Conservation (phyloP, 495 filamentous ascomycete species). For the Cenococcum geophilum region DNA sequence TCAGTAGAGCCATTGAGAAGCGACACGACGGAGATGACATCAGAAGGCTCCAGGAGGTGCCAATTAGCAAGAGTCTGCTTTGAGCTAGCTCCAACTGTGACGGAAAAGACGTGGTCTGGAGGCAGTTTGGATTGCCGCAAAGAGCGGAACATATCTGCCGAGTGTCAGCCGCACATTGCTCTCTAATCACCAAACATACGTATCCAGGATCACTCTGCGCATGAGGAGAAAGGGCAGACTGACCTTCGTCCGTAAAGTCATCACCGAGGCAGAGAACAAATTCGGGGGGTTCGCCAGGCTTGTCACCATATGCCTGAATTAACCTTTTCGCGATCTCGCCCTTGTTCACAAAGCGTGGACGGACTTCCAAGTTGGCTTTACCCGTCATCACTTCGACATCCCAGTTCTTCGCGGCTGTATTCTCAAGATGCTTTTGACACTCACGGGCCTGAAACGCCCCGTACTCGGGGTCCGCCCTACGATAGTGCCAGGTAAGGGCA, state of each 20-base stretch:
- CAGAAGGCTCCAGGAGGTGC: constrained; percentile 78
- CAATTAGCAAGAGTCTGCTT: constrained; percentile 83
- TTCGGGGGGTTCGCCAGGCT: constrained; percentile 48
- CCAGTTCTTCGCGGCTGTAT: constrained; percentile 65
- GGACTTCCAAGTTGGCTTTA: constrained; percentile 94
- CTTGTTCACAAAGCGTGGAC: constrained; percentile 94
- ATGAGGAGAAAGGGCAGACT: constrained; percentile 25
- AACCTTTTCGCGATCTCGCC: constrained; percentile 82
- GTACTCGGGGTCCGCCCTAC: constrained; percentile 76
- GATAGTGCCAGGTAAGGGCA: constrained; percentile 95
- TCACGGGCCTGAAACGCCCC: constrained; percentile 67
- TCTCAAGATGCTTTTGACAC: constrained; percentile 69
- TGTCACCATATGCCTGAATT: constrained; percentile 56
- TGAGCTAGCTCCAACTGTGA: constrained; percentile 78
- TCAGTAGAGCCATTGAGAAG: constrained; percentile 54
- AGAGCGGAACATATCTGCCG: constrained; percentile 44
- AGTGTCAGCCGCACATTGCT: constrained; percentile 8
- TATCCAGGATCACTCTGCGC: too few species aligned
- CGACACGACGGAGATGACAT: constrained; percentile 74
- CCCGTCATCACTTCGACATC: constrained; percentile 92
- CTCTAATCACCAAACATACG: background rate
- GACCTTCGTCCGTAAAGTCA: constrained; percentile 96
- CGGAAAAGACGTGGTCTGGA: constrained; percentile 66
- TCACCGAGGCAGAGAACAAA: constrained; percentile 89
- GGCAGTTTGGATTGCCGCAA: constrained; percentile 46